phyloP scores from a whole-genome alignment of 257 asterid species.

The Coffea canephora region DNA sequence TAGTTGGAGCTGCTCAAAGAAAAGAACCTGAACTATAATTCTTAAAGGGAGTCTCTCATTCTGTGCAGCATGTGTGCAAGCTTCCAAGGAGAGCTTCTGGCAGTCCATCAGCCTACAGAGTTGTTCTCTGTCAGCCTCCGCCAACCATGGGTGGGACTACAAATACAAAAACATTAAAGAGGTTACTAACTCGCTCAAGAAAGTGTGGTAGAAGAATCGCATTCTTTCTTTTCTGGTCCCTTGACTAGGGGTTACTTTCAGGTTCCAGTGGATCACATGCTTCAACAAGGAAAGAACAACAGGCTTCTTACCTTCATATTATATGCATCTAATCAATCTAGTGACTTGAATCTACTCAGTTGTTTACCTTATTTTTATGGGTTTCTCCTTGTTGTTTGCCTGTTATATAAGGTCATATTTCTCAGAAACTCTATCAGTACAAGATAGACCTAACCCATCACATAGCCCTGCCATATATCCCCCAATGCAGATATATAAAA shows the following conservation, averaged over 20 bases:
- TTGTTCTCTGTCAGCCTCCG: slow-evolving; percentile 80
- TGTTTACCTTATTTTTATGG: not conserved
- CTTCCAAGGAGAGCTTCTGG: slow-evolving; percentile 95
- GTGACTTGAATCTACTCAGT: not conserved
- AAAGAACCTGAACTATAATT: slow-evolving; percentile 85
- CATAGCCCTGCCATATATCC: not conserved
- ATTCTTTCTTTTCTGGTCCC: not conserved
- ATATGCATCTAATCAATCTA: not conserved
- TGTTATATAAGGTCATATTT: not conserved
- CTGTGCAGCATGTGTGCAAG: slow-evolving; percentile 98
- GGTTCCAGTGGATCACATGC: not conserved
- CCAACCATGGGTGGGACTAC: slow-evolving; percentile 96
- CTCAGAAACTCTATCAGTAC: not conserved
- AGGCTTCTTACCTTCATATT: not conserved
- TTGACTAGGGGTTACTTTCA: not conserved
- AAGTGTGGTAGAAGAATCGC: not conserved
- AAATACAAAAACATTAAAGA: slow-evolving; percentile 10
- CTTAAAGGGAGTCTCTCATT: slow-evolving; percentile 88
- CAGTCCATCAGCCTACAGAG: slow-evolving; percentile 96
- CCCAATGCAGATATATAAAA: not conserved
- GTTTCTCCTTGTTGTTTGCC: not conserved
- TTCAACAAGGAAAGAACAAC: not conserved
- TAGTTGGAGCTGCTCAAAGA: slow-evolving; percentile 93
- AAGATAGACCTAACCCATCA: not conserved
- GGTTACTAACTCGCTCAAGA: not conserved